Evolutionary conservation across 805 yeast genomes (phyloP), one percentile per base, ranked within the genome.

Genomic region (Nakazawaea ishiwadae): DNA sequence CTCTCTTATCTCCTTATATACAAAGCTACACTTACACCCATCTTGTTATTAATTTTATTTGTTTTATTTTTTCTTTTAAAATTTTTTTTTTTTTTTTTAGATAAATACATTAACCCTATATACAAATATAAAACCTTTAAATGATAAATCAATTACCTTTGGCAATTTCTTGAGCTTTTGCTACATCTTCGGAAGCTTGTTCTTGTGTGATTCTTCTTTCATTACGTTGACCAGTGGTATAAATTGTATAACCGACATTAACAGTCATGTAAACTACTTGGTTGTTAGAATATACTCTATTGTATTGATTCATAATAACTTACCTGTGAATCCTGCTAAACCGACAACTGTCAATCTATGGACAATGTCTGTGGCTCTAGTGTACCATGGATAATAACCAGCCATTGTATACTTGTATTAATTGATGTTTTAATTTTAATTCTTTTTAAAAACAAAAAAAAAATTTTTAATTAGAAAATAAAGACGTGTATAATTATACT

Each of bases 311-410:
- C 17, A 16, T 20, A 35, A 29, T 14, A 29, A 47, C 51, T n/a
- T 39, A 46, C 56, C 43, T 2, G 68, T 58, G 47, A 60, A 56
- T 9, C 90, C 90, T 16, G 80, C 73, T 23, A 84, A 66, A 3
- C 83, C 72, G 17, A 83, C 56, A 34, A 84, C 89, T 0, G 87
- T 79, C 45, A 82, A 59, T 63, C 91, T 81, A 60, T 84, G 91
- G 20, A 72, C 73, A 31, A 83, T 73, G 59, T 84, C 91, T 2
- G 86, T 76, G 3, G 75, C 78, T 59, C 77, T 80, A 2, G 83
- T 78, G 58, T 83, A 83, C 91, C 91, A 84, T 35, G 90, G 85
- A 56, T 75, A 75, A 53, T 68, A 66, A 52, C 60, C 63, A 18
- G 77, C 61, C 77, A 72, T 24, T 44, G 34, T n/a, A 28, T 16